Conservation (phyloP, 2,329 filamentous ascomycete species). For the Fusarium sp. region DNA sequence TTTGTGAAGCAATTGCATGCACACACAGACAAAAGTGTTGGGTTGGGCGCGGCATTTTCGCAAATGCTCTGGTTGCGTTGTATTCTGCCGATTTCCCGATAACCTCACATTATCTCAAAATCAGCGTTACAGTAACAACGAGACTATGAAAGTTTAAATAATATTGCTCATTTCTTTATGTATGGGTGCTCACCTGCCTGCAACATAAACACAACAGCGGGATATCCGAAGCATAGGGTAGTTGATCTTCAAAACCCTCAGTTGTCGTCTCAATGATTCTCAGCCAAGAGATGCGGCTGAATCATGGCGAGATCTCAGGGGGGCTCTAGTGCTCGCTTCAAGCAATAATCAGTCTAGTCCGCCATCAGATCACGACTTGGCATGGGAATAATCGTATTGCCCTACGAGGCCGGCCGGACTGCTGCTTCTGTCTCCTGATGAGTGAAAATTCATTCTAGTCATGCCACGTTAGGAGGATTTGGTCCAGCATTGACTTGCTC, state of each 20-base stretch:
- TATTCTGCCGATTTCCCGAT: not conserved
- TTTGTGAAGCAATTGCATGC: not conserved
- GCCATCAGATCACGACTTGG: constrained; percentile 12
- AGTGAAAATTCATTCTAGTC: not conserved
- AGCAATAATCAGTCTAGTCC: constrained; percentile 3
- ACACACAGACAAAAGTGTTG: too few relatives aligned
- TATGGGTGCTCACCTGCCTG: not conserved
- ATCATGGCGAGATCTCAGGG: constrained; percentile 10
- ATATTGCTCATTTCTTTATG: not conserved
- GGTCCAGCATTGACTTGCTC: not conserved
- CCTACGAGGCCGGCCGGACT: not conserved
- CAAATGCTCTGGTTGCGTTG: not conserved
- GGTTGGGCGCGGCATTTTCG: not conserved
- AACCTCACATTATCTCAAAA: not conserved
- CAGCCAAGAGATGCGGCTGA: constrained; percentile 38
- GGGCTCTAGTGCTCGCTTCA: constrained; percentile 8
- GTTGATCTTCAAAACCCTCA: not conserved
- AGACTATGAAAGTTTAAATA: too few relatives aligned
- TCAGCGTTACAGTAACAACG: too few relatives aligned
- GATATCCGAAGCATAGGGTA: not conserved
- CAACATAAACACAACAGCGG: too few relatives aligned
- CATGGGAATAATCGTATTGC: constrained; percentile 15
- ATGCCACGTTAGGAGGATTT: constrained; percentile 1
- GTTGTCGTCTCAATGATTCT: not conserved
- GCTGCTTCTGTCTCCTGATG: not conserved